Evolutionary conservation across 352 stramenopile species (phyloP), one percentile per base, ranked within the genome.

Genomic region (Phytophthora melonis): DNA sequence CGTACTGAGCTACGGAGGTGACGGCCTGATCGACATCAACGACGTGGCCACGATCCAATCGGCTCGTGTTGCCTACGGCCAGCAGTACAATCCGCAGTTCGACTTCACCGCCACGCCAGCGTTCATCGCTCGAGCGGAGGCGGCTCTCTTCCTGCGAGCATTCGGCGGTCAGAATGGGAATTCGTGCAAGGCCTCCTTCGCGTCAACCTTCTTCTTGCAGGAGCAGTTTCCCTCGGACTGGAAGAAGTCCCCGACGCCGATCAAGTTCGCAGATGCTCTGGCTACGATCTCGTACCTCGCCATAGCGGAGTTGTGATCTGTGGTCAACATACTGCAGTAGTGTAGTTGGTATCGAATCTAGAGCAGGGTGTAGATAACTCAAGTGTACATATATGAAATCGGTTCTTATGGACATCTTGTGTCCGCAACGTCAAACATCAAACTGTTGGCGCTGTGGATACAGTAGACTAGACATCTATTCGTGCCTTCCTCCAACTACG

Each of bases 121-220:
- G 2, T 63, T 63, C 57, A 63, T 63, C 23, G 57, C 57, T 39
- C 34, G 57, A 1, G 57, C 57, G 5, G 57, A 63, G 21, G 50
- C 57, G 19, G 36, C 34, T 54, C 57, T 63, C 10, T 63, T 63
- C 13, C 7, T 63, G 11, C 57, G 57, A 23, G 57, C 34, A 13
- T 63, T 63, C 19, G 39, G 57, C 23, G 39, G 57, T 9, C 45
- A 43, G n/a, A 34, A 47, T 23, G 18, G 56, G 27, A 65, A 62
- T 49, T 66, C 47, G 16, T 66, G 56, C 57, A 58, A 64, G 19
- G 53, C 34, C 0, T 39, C 14, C 0, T 72, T 62, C 45, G 30
- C 65, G 43, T 43, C 65, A 49, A 66, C 65, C 30, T 72, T 72
- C 65, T 49, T 72, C 56, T 2, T 72, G n/a, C 43, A 34, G 23